Evolutionary conservation across 2,329 filamentous ascomycete genomes (phyloP).

Genomic region (Shiraia bambusicola): DNA sequence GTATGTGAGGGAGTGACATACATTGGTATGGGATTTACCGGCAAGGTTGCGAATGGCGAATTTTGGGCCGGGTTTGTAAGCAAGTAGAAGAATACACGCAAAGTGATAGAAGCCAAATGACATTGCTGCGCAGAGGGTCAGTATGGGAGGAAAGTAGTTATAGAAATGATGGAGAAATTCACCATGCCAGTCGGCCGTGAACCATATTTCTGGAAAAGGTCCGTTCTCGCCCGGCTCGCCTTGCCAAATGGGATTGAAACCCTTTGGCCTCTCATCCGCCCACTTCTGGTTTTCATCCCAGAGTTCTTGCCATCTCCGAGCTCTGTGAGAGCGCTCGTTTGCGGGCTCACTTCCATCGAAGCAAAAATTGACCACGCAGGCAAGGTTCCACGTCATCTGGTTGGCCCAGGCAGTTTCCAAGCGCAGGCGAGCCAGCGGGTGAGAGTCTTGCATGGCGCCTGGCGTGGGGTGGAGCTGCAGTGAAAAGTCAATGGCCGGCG

Average conservation of each 20-base stretch:
- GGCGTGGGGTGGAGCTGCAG: constrained; percentile 28
- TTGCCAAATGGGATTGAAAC: constrained; percentile 34
- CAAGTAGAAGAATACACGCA: constrained; percentile 32
- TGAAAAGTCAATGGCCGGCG: constrained; percentile 33
- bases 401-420: constrained; percentile 38
- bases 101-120: constrained; percentile 34
- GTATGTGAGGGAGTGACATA: constrained; percentile 14
- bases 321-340: constrained; percentile 12
- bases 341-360: constrained; percentile 22
- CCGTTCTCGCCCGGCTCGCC: constrained; percentile 13
- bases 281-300: constrained; percentile 29
- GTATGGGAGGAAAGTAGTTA: background rate
- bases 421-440: constrained; percentile 27
- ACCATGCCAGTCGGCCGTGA: constrained; percentile 39
- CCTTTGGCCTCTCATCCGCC: constrained; percentile 23
- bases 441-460: constrained; percentile 21
- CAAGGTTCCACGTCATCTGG: constrained; percentile 37
- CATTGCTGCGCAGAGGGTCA: constrained; percentile 16
- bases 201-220: constrained; percentile 29
- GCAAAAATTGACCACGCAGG: constrained; percentile 33
- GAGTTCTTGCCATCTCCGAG: constrained; percentile 23
- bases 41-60: constrained; percentile 27
- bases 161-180: background rate
- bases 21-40: constrained; percentile 23
- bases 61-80: constrained; percentile 31